These are phyloP conservation scores for Aspergillus sclerotioniger DNA, from an alignment of 495 filamentous ascomycete genomes.

Conservation along the genomic window DNA sequence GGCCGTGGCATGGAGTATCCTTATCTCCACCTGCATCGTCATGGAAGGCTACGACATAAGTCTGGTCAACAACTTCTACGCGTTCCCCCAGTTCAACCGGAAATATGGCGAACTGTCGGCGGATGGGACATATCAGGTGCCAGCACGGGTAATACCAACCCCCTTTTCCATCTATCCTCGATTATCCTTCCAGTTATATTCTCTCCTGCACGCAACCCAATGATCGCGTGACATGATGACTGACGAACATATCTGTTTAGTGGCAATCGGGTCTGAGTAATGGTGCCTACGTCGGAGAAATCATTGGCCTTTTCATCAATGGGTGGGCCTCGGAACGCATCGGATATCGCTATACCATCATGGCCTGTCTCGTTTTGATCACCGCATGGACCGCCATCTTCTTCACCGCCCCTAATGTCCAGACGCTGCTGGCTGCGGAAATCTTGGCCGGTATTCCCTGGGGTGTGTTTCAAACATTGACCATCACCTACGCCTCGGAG, in stretches of 20 bases:
- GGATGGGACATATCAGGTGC: constrained; percentile 63
- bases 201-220: not conserved
- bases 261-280: constrained; percentile 81
- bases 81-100: constrained; percentile 56
- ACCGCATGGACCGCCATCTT: constrained; percentile 72
- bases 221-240: constrained; percentile 1
- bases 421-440: constrained; percentile 67
- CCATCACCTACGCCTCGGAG: constrained; percentile 79
- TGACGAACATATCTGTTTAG: constrained; percentile 23
- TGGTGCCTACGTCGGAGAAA: constrained; percentile 62
- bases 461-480: constrained; percentile 80
- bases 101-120: constrained; percentile 62
- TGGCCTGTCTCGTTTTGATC: constrained; percentile 62
- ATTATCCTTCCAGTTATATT: not conserved
- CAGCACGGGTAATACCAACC: constrained; percentile 47
- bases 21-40: constrained; percentile 53
- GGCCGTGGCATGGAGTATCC: constrained; percentile 53
- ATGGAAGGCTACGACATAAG: constrained; percentile 61
- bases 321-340: constrained; percentile 73
- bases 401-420: constrained; percentile 71
- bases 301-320: constrained; percentile 74
- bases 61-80: constrained; percentile 53
- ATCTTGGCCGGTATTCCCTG: constrained; percentile 77
- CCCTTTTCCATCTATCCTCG: not conserved
- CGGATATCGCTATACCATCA: constrained; percentile 71